phyloP scores from a whole-genome alignment of 2,329 filamentous ascomycete genomes.

The Pseudogymnoascus sp. region DNA sequence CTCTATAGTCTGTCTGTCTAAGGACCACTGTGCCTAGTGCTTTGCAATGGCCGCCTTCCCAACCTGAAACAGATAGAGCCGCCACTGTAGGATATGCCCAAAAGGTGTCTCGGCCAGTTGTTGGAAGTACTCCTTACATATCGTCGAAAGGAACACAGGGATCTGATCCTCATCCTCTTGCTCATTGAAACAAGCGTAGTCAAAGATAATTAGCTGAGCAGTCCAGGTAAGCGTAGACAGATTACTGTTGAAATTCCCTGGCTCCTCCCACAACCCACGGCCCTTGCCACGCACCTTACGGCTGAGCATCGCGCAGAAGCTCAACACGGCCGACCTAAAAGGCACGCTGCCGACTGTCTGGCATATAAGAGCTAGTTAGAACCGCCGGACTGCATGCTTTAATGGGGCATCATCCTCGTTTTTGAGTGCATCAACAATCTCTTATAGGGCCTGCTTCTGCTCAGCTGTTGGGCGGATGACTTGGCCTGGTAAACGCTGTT shows the following conservation, averaged over 20 bases:
- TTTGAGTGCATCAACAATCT: constrained; percentile 9
- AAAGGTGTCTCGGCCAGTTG: constrained; percentile 15
- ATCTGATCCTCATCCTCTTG: constrained; percentile 16
- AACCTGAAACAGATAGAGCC: background rate
- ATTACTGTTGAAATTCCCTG: constrained; percentile 14
- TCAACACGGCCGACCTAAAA: constrained; percentile 14
- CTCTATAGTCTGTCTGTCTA: constrained; percentile 13
- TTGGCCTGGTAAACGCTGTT: background rate
- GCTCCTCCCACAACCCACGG: no score
- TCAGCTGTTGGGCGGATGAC: background rate
- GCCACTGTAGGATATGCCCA: constrained; percentile 15
- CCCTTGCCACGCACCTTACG: no score
- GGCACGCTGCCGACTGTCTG: constrained; percentile 11
- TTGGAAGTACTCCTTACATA: constrained; percentile 15
- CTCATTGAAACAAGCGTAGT: constrained; percentile 13
- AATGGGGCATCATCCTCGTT: constrained; percentile 12
- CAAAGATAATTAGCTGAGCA: constrained; percentile 12
- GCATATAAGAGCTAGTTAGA: constrained; percentile 17
- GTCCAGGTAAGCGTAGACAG: constrained; percentile 13
- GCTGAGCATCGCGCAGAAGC: constrained; percentile 12
- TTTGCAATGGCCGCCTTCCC: constrained; percentile 3
- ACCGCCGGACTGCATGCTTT: constrained; percentile 12
- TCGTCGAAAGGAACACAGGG: constrained; percentile 11
- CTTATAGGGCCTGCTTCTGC: constrained; percentile 8
- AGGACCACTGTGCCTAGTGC: constrained; percentile 12